Evolutionary conservation across 1,139 yeast species (phyloP), one percentile per base, ranked within the genome.

Genomic region (Scheffersomyces illinoinensis): DNA sequence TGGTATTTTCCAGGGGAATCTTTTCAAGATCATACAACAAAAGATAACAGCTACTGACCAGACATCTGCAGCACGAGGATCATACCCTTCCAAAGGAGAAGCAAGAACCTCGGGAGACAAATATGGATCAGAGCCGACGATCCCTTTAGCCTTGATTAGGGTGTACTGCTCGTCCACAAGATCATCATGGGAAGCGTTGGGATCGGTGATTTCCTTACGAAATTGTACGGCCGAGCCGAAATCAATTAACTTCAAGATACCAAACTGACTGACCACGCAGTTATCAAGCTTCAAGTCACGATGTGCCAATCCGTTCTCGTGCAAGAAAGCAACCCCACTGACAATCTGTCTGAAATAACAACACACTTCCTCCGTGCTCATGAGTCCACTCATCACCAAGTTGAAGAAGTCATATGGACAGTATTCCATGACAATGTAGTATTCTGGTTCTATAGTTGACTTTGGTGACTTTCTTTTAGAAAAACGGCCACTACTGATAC

Each of bases 1-100:
- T 33, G 95, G 93, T 7, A 87, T 80, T 67, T 89, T 89, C 96
- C 96, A 90, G 0, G 96, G 96, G 71, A 90, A 90, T 64, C 92
- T 76, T 67, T 85, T 83, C 59, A 89, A 75, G 7, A 85, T 77
- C 92, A 90, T 88, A 71, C 95, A 89, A 67, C 91, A 88, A 68
- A 80, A 90, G 58, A 90, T 89, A 18, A 90, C 87, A 0, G 93
- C 96, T 55, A 88, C 76, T 1, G 93, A 88, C 96, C 96, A 90
- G 20, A 89, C 84, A 70, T 90, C 96, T 2, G 85, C 90, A 18
- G 85, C 84, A 56, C 92, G 77, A 24, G 95, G 90, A 69, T 89
- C 93, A 69, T 89, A 90, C 2, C 84, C 77, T 63, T 71, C 58
- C 69, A 74, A 69, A 62, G 74, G 61, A 3, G 76, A 76, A 60